Conservation (phyloP, 1,139 yeast species). For the Yamadazyma dushanensis region DNA sequence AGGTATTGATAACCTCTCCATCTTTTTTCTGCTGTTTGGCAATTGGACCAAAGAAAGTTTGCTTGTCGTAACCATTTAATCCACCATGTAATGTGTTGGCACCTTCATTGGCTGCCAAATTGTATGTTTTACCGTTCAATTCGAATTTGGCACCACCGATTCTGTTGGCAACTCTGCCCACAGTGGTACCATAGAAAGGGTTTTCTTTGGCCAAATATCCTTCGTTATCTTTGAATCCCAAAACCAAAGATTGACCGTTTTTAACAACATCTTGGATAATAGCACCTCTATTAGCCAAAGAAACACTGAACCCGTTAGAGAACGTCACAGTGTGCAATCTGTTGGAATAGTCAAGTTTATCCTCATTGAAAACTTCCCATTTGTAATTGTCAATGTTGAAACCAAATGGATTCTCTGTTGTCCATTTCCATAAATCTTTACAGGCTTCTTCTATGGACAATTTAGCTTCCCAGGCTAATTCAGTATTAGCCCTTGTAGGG, state of each 20-base stretch:
- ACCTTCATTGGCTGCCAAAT: constrained; percentile 44
- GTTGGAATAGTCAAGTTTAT: constrained; percentile 24
- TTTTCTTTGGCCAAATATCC: constrained; percentile 38
- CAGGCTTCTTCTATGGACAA: constrained; percentile 65
- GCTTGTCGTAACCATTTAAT: constrained; percentile 50
- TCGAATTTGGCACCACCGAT: constrained; percentile 47
- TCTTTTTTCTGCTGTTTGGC: constrained; percentile 32
- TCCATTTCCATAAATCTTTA: constrained; percentile 77
- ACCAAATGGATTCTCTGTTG: constrained; percentile 67
- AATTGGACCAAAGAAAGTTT: constrained; percentile 51
- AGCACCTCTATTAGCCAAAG: constrained; percentile 55
- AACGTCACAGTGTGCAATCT: constrained; percentile 43
- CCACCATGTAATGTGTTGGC: constrained; percentile 55
- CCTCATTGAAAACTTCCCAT: constrained; percentile 32
- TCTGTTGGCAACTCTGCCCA: constrained; percentile 67
- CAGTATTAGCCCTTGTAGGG: constrained; percentile 64
- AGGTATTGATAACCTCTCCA: constrained; percentile 19
- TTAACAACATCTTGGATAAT: constrained; percentile 43
- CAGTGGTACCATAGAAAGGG: constrained; percentile 61
- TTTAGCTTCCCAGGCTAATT: constrained; percentile 65
- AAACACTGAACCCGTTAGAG: constrained; percentile 38
- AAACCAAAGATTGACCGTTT: constrained; percentile 33
- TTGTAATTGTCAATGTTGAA: constrained; percentile 41
- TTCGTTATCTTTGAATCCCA: constrained; percentile 34
- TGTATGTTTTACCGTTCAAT: constrained; percentile 40